These are phyloP conservation scores for Friedmanniomyces simplex DNA, from an alignment of 495 filamentous ascomycete species.

Conservation along the genomic window DNA sequence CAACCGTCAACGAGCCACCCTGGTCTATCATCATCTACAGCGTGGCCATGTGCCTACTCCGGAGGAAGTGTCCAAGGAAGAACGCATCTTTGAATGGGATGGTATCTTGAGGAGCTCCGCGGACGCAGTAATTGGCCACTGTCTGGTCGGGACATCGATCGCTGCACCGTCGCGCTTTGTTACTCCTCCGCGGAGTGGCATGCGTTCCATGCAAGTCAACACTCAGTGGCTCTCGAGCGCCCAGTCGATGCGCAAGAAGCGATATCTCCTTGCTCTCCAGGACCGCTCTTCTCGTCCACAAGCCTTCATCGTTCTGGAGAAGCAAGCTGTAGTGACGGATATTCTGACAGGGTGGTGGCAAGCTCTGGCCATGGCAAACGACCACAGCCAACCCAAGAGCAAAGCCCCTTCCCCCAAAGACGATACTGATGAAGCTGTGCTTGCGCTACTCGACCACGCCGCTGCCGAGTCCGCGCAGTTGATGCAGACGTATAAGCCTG, in stretches of 20 bases:
- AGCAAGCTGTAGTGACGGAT: constrained; percentile 22
- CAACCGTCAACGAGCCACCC: constrained; percentile 76
- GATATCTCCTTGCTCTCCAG: constrained; percentile 41
- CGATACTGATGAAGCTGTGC: neutral
- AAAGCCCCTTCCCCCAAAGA: neutral
- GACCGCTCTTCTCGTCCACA: constrained; percentile 31
- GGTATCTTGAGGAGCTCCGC: constrained; percentile 50
- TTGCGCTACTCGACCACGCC: constrained; percentile 46
- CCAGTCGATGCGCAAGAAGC: neutral
- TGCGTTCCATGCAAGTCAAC: constrained; percentile 26
- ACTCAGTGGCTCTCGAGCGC: constrained; percentile 27
- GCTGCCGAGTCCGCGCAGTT: constrained; percentile 42
- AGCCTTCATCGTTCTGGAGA: constrained; percentile 57
- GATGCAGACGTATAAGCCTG: constrained; percentile 29
- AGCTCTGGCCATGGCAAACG: constrained; percentile 3
- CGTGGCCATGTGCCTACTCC: constrained; percentile 47
- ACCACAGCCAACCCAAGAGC: neutral
- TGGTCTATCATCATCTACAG: constrained; percentile 57
- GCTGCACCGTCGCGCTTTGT: constrained; percentile 26
- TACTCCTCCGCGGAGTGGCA: constrained; percentile 28
- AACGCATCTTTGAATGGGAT: constrained; percentile 62
- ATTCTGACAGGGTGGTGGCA: constrained; percentile 17
- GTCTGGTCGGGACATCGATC: constrained; percentile 40
- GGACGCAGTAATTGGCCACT: constrained; percentile 39
- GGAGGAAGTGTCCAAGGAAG: constrained; percentile 49